Evolutionary conservation across 306 rosid genomes (phyloP).

Genomic region (Pyrus bretschneideri): DNA sequence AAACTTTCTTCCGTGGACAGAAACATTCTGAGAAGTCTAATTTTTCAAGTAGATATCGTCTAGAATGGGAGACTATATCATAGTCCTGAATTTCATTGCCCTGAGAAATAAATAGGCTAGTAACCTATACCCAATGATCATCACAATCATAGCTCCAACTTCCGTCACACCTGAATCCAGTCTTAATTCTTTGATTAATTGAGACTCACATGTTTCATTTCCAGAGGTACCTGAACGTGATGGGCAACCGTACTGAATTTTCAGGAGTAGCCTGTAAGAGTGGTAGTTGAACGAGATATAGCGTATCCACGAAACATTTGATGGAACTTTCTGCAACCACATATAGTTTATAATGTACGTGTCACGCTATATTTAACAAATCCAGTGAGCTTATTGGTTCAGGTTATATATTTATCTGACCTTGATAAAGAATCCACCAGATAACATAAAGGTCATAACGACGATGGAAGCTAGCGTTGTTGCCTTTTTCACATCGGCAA

Average conservation of each 20-base stretch:
- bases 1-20: background rate
- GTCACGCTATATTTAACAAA: background rate
- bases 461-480: slow-evolving; percentile 84
- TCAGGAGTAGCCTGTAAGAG: slow-evolving; percentile 78
- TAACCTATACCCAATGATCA: slow-evolving; percentile 1
- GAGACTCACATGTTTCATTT: background rate
- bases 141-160: slow-evolving; percentile 12
- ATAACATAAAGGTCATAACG: slow-evolving; percentile 97
- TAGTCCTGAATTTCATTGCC: slow-evolving; percentile 2
- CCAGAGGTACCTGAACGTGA: background rate
- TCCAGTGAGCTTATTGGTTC: background rate
- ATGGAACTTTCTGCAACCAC: slow-evolving; percentile 63
- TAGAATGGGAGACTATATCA: background rate
- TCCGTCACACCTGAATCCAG: slow-evolving; percentile 6
- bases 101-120: slow-evolving; percentile 2
- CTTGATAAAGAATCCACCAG: slow-evolving; percentile 92
- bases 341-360: background rate
- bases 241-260: slow-evolving; percentile 58
- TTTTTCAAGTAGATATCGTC: background rate
- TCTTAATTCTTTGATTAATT: slow-evolving; percentile 1
- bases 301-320: slow-evolving; percentile 79
- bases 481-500: slow-evolving; percentile 79
- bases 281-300: slow-evolving; percentile 90
- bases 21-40: background rate
- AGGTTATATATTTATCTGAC: slow-evolving; percentile 21